Base-by-base conservation (phyloP, 2,329 filamentous ascomycete genomes). In the Colletotrichum coccodes region DNA sequence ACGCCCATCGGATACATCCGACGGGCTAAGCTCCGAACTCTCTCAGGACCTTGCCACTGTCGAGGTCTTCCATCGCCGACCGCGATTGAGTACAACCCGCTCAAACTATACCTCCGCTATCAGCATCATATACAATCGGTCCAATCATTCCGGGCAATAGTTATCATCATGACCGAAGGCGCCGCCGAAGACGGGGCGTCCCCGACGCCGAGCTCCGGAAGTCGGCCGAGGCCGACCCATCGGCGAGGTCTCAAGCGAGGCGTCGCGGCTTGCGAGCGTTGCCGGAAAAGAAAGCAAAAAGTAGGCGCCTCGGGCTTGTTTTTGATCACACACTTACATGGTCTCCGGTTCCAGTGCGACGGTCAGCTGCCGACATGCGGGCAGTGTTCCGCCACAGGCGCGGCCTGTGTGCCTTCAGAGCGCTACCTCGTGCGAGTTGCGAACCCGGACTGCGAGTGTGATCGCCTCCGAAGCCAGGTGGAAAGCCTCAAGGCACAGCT, bases 201-300 rank as follows among this genome's bases (percentile, higher is more conserved):
- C 49, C 47, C 47, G 28, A 44, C 59, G 11, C 59, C 49, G 7
- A 38, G 32, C 32, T 40, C 57, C 44, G 47, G 21, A 2, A 8
- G 21, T 23, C 46, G 47, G 47, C 36, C 47, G 5, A 50, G 47
- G 6, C 40, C 46, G 16, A 60, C 32, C 14, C 62, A 56, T 44
- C 63, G 59, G 16, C 64, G 64, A 18, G 59, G 63, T 6, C 38
- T 68, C 30, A 68, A 60, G 40, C 32, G 64, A 38, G 66, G 54
- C 23, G 42, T 44, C 5, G 68, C 68, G 1, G 68, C 64, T 2
- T 70, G 68, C 34, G 34, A 68, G n/a, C 47, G 68, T 16, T 70
- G 64, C 34, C 59, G 64, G 7, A 58, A 28, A 26, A 58, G 64
- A 30, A 68, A 68, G 28, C 68, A 70, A 40, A 70, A 65, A 28